Evolutionary conservation across 306 rosid genomes (phyloP), one percentile per base, ranked within the genome.

Genomic region (Cicer bijugum): DNA sequence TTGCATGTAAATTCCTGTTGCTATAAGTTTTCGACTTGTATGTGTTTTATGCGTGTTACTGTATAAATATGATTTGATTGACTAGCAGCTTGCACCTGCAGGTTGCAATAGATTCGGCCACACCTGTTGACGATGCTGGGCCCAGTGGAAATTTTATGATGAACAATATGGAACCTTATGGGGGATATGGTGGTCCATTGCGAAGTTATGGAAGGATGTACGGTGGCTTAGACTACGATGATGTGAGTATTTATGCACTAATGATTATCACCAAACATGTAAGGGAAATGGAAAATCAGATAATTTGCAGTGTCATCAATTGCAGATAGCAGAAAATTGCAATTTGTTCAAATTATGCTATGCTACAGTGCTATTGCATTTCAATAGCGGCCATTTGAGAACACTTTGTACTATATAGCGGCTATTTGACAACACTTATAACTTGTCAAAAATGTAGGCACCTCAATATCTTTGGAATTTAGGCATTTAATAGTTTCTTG

Each of bases 141-240:
- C 80, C 92, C 10, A 86, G 93, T 80, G 91, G 83, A 58, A 85
- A 70, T 85, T 87, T 81, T 78, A 84, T 87, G 86, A 75, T 89
- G 96, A 85, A 67, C 33, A 74, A 79, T 68, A 69, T 85, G 47
- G 92, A 88, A 52, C 39, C 99, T 63, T 91, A 83, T 70, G 92
- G 88, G 39, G 90, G 99, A 43, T 94, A 85, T 63, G 93, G 91
- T 16, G 99, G 99, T 76, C 97, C 99, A 28, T 66, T 94, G 84
- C 96, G 97, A 65, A 79, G 86, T 51, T 91, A 94, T 74, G 97
- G 97, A 77, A 86, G 97, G 88, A 95, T 95, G 97, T 91, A 91
- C 51, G 97, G 96, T 17, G 89, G 97, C 85, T 81, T 95, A 15
- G 97, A 95, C 75, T 95, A 84, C 44, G 97, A 91, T 69, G 99